phyloP scores from a whole-genome alignment of 305 asterid species.

The Fraxinus paxiana region DNA sequence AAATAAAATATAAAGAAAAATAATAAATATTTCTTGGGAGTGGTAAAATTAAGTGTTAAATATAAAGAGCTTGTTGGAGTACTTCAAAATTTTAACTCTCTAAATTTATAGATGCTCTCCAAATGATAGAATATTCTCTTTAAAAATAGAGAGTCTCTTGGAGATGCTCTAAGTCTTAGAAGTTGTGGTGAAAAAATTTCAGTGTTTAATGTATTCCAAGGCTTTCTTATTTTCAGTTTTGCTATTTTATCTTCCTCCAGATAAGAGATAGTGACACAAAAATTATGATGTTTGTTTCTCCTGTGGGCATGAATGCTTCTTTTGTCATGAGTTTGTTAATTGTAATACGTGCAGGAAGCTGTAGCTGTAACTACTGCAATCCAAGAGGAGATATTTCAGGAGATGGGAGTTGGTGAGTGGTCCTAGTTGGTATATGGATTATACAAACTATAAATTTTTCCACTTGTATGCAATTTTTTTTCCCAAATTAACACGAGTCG shows the following conservation, averaged over 20 bases:
- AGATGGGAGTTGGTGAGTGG: constrained; percentile 84
- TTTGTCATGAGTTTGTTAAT: not conserved
- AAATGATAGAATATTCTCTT: too few species aligned
- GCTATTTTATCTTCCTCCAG: not conserved
- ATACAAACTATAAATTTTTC: not conserved
- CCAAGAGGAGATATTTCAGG: constrained; percentile 75
- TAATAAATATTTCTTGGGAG: too few species aligned
- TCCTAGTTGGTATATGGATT: constrained; percentile 8
- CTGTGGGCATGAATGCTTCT: not conserved
- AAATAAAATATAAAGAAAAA: too few species aligned
- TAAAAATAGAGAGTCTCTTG: too few species aligned
- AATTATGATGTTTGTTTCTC: not conserved
- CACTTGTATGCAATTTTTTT: not conserved
- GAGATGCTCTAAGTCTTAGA: not conserved
- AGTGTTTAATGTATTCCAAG: not conserved
- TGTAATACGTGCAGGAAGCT: constrained; percentile 53
- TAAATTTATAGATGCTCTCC: too few species aligned
- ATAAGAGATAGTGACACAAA: constrained; percentile 3
- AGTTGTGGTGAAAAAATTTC: not conserved
- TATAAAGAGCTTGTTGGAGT: too few species aligned
- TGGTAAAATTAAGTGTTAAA: too few species aligned
- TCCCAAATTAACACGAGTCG: not conserved
- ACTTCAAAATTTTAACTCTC: too few species aligned
- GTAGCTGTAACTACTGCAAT: constrained; percentile 73
- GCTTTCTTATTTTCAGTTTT: not conserved